These are phyloP conservation scores for Fomitopsis pinicola DNA, from an alignment of 1,284 basidiomycete species.

Conservation along the genomic window DNA sequence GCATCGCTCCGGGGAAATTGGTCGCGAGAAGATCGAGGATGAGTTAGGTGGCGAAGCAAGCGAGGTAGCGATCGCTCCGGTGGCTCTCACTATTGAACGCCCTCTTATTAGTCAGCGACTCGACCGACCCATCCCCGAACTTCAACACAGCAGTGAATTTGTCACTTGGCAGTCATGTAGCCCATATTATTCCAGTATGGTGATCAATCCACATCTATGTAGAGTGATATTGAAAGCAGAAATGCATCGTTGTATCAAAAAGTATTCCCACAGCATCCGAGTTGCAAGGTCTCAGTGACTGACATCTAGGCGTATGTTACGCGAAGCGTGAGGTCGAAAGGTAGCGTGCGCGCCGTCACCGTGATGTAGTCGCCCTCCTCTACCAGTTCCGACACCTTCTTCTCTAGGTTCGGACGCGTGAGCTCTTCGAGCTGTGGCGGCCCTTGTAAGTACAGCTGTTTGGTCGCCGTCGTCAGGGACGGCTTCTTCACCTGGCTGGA, in stretches of 20 bases:
- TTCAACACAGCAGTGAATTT: no score
- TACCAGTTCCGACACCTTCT: conserved; percentile 80
- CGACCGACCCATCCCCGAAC: not conserved
- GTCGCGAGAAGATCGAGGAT: not conserved
- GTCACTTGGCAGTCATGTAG: no score
- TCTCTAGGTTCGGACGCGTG: conserved; percentile 87
- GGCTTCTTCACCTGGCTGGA: conserved; percentile 91
- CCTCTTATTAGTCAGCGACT: not conserved
- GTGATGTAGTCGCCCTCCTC: conserved; percentile 72
- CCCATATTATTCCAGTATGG: no score
- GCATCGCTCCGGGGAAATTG: conserved; percentile 21
- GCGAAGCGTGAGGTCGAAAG: conserved; percentile 78
- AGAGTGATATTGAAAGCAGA: not conserved
- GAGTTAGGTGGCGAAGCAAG: not conserved
- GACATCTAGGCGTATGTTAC: conserved; percentile 50
- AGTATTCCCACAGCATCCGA: not conserved
- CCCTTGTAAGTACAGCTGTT: conserved; percentile 87
- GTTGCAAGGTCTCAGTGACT: not conserved
- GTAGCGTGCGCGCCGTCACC: conserved; percentile 85
- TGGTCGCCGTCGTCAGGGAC: conserved; percentile 66
- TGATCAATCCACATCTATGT: no score
- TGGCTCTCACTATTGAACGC: not conserved
- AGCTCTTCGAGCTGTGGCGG: conserved; percentile 86
- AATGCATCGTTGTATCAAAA: not conserved
- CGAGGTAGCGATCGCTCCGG: not conserved